Evolutionary conservation across 257 asterid species (phyloP).

Genomic region (Solanum medicagineum): DNA sequence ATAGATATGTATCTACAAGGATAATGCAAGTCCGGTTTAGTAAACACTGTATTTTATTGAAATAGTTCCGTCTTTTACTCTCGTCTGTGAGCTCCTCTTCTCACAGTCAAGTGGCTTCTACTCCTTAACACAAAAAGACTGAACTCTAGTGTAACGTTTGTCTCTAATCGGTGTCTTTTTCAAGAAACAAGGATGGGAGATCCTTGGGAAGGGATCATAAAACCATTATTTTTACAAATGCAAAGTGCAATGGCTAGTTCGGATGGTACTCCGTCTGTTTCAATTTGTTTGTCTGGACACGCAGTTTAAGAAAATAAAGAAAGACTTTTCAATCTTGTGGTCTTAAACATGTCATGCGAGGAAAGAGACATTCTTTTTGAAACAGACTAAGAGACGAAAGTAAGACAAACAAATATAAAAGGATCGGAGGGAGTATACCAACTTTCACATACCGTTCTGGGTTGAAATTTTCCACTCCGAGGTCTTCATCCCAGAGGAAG

Average conservation of each 20-base stretch:
- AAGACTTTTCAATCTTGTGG: not conserved
- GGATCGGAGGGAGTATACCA: not conserved
- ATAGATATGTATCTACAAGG: constrained; percentile 51
- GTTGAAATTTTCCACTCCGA: constrained; percentile 69
- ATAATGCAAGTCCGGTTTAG: not conserved
- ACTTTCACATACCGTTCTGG: constrained; percentile 40
- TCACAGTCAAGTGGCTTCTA: not conserved
- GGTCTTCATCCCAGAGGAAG: constrained; percentile 81
- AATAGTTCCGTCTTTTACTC: not conserved
- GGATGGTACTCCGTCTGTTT: not conserved
- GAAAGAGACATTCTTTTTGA: not conserved
- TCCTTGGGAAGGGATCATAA: not conserved
- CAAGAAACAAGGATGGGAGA: not conserved
- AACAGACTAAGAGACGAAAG: not conserved
- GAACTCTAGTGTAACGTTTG: not conserved
- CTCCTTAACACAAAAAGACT: rapidly evolving
- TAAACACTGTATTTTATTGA: not conserved
- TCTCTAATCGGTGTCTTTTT: not conserved
- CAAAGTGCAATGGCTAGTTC: not conserved
- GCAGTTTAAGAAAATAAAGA: not conserved
- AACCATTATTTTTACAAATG: not conserved
- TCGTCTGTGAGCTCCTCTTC: not conserved
- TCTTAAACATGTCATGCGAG: not conserved
- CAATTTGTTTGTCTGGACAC: not conserved
- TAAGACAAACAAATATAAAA: too few species aligned